Evolutionary conservation across 345 rosid species (phyloP).

Genomic region (Eucalyptus viminalis): DNA sequence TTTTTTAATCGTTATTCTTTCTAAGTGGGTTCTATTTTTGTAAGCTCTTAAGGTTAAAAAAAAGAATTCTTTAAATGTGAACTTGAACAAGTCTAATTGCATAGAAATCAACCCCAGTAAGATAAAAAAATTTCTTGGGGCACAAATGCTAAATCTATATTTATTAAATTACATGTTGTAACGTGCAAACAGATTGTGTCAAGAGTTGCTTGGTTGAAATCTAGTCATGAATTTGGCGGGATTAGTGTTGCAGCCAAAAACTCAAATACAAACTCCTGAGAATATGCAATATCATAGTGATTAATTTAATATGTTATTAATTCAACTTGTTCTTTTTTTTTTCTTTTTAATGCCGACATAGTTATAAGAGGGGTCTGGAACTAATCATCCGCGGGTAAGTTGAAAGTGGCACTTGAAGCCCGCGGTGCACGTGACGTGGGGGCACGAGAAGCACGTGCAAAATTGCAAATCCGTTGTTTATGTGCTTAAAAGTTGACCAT

Average conservation of each 20-base stretch:
- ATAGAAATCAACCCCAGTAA: neutral
- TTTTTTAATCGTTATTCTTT: neutral
- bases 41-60: neutral
- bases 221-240: neutral
- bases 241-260: neutral
- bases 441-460: neutral
- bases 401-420: neutral
- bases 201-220: neutral
- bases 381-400: neutral
- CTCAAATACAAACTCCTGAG: neutral
- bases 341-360: neutral
- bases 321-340: too few species aligned
- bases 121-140: neutral
- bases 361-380: neutral
- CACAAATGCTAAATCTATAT: neutral
- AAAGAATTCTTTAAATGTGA: neutral
- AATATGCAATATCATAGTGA: neutral
- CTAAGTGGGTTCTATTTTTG: neutral
- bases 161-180: neutral
- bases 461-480: neutral
- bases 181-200: neutral
- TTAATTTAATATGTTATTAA: too few species aligned
- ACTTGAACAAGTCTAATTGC: neutral
- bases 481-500: neutral
- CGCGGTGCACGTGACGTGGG: neutral